Conservation (phyloP, 2,329 filamentous ascomycete genomes). For the Colletotrichum musicola region DNA sequence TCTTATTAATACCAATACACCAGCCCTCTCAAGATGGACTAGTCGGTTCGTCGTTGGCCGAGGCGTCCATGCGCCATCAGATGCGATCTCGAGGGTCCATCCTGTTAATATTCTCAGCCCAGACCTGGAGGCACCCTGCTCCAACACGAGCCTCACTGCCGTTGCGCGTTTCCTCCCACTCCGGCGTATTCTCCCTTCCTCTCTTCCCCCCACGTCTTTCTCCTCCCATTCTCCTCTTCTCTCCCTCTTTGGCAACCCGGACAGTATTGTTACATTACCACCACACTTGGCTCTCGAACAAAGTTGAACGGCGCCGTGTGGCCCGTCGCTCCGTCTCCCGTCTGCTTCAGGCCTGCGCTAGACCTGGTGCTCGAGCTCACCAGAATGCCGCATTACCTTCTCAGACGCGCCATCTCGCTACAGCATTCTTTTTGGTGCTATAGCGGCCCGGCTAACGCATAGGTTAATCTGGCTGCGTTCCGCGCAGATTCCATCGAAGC, state of each 20-base stretch:
- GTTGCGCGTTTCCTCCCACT: background rate
- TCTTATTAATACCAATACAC: background rate
- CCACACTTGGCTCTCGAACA: background rate
- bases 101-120: slow-evolving; percentile 15
- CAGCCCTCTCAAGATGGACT: slow-evolving; percentile 11
- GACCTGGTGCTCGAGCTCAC: slow-evolving; percentile 21
- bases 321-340: slow-evolving; percentile 15
- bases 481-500: slow-evolving; percentile 31
- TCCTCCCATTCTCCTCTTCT: background rate
- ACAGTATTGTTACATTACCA: too few relatives aligned
- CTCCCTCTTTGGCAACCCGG: too few relatives aligned
- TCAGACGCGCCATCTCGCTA: slow-evolving; percentile 27
- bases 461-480: slow-evolving; percentile 30
- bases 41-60: slow-evolving; percentile 15
- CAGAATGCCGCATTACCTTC: slow-evolving; percentile 32
- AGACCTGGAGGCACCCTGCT: slow-evolving; percentile 25
- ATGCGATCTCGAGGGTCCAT: slow-evolving; percentile 19
- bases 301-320: slow-evolving; percentile 16
- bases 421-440: slow-evolving; percentile 28
- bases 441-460: slow-evolving; percentile 25
- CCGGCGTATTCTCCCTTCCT: background rate
- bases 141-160: slow-evolving; percentile 29
- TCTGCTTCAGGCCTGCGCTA: slow-evolving; percentile 28
- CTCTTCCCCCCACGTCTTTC: background rate
- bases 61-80: slow-evolving; percentile 28